A percentile compares a stretch with the other conserved stretches of the same genome.
phyloP scores from a whole-genome alignment of 2,329 filamentous ascomycete species.

The Diaporthe caulivora region DNA sequence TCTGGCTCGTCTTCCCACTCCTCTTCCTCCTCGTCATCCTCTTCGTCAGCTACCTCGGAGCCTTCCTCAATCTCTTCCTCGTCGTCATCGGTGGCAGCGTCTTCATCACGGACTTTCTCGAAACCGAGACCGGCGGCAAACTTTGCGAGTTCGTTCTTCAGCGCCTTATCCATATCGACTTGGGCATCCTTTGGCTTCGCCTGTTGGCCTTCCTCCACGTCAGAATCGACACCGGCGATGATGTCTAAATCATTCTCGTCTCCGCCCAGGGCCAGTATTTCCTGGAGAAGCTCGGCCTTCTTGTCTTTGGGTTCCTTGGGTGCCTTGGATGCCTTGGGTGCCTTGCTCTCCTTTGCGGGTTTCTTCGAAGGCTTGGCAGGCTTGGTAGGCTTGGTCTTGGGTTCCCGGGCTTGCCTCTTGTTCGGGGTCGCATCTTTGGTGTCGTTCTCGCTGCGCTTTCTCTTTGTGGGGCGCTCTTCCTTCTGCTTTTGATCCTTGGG shows the following conservation, averaged over 20 bases:
- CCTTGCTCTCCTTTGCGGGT: constrained; percentile 40
- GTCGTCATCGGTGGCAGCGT: constrained; percentile 54
- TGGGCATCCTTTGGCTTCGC: constrained; percentile 43
- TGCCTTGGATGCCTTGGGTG: no score
- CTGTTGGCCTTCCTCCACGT: constrained; percentile 57
- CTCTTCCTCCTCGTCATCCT: constrained; percentile 49
- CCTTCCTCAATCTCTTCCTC: constrained; percentile 47
- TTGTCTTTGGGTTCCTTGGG: constrained; percentile 42
- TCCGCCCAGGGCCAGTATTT: constrained; percentile 75
- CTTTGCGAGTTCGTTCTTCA: constrained; percentile 63
- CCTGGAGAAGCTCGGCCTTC: constrained; percentile 62
- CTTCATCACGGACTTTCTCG: constrained; percentile 55
- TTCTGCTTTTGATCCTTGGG: constrained; percentile 13
- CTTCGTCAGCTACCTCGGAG: constrained; percentile 47
- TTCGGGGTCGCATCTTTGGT: constrained; percentile 47
- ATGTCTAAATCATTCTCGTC: constrained; percentile 74
- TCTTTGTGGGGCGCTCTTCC: constrained; percentile 47
- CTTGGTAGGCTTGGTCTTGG: constrained; percentile 45
- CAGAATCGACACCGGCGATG: constrained; percentile 66
- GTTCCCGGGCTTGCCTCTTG: constrained; percentile 47
- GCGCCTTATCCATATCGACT: constrained; percentile 44
- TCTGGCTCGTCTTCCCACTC: constrained; percentile 50
- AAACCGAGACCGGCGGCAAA: constrained; percentile 66
- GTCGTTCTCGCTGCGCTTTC: constrained; percentile 50
- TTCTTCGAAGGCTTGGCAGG: constrained; percentile 41